These are phyloP conservation scores for Sinapis alba DNA, from an alignment of 441 rosid genomes.

Conservation along the genomic window DNA sequence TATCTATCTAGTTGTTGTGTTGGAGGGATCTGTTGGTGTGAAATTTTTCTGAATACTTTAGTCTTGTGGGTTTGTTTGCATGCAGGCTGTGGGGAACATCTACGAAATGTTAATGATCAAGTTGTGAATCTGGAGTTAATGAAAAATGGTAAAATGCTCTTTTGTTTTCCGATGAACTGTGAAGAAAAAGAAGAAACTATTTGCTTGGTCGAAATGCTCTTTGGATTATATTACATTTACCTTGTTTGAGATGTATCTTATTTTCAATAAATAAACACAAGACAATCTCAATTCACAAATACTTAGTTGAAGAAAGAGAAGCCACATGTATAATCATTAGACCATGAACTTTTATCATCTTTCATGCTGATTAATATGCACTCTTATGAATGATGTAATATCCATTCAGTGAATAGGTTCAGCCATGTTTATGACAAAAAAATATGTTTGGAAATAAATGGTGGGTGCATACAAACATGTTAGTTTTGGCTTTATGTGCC, in stretches of 20 bases:
- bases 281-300: not conserved
- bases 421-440: not conserved
- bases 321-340: not conserved
- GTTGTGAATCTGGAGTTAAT: constrained; percentile 24
- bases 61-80: not conserved
- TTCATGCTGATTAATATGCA: not conserved
- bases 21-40: not conserved
- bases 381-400: not conserved
- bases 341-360: constrained; percentile 14
- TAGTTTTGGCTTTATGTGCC: not conserved
- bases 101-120: not conserved
- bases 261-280: constrained; percentile 6
- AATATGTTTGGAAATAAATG: not conserved
- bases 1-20: not conserved
- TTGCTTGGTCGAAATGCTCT: not conserved
- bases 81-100: constrained; percentile 31
- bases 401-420: not conserved
- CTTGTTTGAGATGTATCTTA: not conserved
- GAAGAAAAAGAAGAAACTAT: not conserved
- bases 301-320: not conserved
- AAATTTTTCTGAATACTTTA: not conserved
- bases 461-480: not conserved
- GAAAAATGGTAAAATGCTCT: constrained; percentile 1
- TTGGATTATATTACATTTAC: not conserved
- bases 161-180: constrained; percentile 25